Base-by-base conservation (phyloP, 495 filamentous ascomycete species). In the Pseudoneurospora amorphoporcata region DNA sequence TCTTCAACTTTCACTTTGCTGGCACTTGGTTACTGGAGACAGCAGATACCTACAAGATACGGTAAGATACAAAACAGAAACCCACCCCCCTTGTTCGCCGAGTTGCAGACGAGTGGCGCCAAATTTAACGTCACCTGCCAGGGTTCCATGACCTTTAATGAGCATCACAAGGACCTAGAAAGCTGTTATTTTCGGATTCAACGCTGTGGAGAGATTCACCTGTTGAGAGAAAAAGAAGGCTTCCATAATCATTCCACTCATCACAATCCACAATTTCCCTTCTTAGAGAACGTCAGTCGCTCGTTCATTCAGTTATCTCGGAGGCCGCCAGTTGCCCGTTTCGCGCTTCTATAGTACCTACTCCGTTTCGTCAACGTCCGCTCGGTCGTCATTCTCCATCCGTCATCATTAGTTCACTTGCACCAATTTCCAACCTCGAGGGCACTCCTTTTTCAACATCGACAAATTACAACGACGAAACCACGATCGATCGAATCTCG, bases 121-220 rank as follows among this genome's bases (percentile, higher is more conserved):
- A 70, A 70, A 70, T 70, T 70, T 53, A 53, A 70, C 69, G 69
- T 70, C 69, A 70, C 53, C 69, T 70, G 29, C 38, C 40, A 47
- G 40, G 69, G 69, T 41, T 70, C 43, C 35, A 23, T 29, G 41
- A 37, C 70, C 70, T 68, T 71, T 71, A 19, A 39, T 68, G 43
- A 71, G 29, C 53, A 65, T 65, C 53, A 29, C 53, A 12, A 65
- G 53, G 14, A 65, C 53, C 29, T 37, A 70, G 35, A 32, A 70
- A 70, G 29, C n/a, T 68, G 43, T 71, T 71, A 65, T 65, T 65
- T 65, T 65, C 14, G 53, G 53, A 65, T 29, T 65, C 29, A 37
- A 3, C 0, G 6, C 53, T 65, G 53, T 65, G 53, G 53, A 35
- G 53, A 61, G 53, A 61, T 16, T 32, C 29, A 65, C n/a, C 23